Evolutionary conservation across 306 rosid species (phyloP), one percentile per base, ranked within the genome.

Genomic region (Morella rubra): DNA sequence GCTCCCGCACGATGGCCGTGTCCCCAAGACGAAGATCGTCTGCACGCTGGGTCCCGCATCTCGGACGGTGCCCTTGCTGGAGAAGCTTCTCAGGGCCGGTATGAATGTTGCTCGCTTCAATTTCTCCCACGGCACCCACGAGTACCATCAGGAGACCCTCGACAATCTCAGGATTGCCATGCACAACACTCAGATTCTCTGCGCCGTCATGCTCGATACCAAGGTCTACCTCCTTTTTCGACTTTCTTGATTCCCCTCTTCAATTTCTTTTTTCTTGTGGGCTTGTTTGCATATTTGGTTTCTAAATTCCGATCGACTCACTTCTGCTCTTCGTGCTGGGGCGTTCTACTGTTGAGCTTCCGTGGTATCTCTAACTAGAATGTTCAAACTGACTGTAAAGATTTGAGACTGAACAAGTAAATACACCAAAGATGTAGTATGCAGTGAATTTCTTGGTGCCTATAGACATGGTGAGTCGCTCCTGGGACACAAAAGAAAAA

Each of bases 101-200:
- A 93, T 93, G 98, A 93, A 93, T 69, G 97, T 91, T 59, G 96
- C 98, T 67, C 92, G 98, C 52, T 93, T 93, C 88, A 93, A 93
- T 78, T 93, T 93, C 78, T 93, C 98, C 20, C 98, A 93, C 50
- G 98, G 98, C 1, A 88, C 96, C 9, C 98, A 93, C 42, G 93
- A 91, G 0, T 93, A 93, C 78, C 98, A 93, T 69, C 97, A 91
- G 83, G 97, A 91, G 85, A 93, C 97, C 11, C 86, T 93, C 75
- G 24, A 91, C 81, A 93, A 90, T 72, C 98, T 93, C 79, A 91
- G 89, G 71, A 60, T 82, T 11, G 98, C 96, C 74, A 93, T 93
- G 97, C 90, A 87, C 62, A 89, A 84, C 77, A 93, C 98, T 10
- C 89, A 84, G 71, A 90, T 90, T 73, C 89, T 93, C 76, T 88